Conservation (phyloP, 768 basidiomycete genomes). For the Aureoboletus auriporus region DNA sequence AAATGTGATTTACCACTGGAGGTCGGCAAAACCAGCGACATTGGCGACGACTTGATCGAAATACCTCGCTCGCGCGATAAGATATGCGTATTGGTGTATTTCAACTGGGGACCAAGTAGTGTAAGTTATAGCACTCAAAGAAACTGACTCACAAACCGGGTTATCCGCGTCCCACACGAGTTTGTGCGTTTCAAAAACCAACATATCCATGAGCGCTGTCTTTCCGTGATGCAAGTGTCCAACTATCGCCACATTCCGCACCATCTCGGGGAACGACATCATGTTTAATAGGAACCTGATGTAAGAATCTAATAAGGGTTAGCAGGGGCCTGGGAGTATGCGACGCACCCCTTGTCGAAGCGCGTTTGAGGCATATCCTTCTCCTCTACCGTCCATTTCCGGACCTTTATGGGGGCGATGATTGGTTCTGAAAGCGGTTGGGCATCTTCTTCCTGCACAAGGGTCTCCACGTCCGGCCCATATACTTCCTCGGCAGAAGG, state of each 20-base stretch:
- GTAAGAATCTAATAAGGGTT: constrained; percentile 7
- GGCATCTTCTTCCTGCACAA: constrained; percentile 98
- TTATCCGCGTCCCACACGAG: constrained; percentile 90
- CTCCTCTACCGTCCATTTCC: constrained; percentile 93
- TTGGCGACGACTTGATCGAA: constrained; percentile 95
- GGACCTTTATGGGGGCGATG: constrained; percentile 89
- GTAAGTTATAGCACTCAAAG: constrained; percentile 16
- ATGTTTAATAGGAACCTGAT: constrained; percentile 87
- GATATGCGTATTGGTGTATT: constrained; percentile 95
- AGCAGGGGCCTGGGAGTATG: neutral
- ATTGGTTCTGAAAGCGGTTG: constrained; percentile 95
- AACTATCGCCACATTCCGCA: constrained; percentile 93
- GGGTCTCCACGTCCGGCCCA: constrained; percentile 88
- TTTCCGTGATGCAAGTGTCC: constrained; percentile 99
- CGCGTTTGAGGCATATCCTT: constrained; percentile 94
- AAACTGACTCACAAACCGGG: constrained; percentile 51
- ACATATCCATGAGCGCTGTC: constrained; percentile 95
- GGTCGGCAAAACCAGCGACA: constrained; percentile 85
- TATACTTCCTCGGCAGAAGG: constrained; percentile 90
- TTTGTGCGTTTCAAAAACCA: constrained; percentile 95
- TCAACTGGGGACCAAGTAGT: constrained; percentile 48
- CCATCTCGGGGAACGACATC: constrained; percentile 88
- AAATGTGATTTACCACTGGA: constrained; percentile 91
- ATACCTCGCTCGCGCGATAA: constrained; percentile 86
- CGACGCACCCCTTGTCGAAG: constrained; percentile 89